Evolutionary conservation across 106 monocot species (phyloP), one percentile per base, ranked within the genome.

Genomic region (Triglochin maritima): DNA sequence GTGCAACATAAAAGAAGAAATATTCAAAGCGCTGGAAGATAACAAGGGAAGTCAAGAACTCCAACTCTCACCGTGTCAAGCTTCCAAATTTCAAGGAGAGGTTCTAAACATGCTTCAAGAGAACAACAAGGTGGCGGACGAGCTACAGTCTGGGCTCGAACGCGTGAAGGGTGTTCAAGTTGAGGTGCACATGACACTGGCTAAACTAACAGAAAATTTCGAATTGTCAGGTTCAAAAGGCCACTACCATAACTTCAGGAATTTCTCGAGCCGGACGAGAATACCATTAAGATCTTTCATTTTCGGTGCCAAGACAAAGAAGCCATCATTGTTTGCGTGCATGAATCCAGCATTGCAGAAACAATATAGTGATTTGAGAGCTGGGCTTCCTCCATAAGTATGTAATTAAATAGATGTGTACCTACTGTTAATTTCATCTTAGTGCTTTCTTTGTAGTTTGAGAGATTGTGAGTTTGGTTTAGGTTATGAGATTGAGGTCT

Each of bases 1-100:
- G 7, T 69, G 63, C 56, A 76, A 60, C 49, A 79, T 90, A 51
- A 79, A 90, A 54, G 85, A 87, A 13, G 89, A 90, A 67, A 85
- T 94, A 62, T 66, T 81, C 13, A 73, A 7, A 59, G 78, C 71
- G 47, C 67, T 78, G 44, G 65, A 71, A 53, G 59, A 64, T 43
- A 62, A 67, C 64, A n/a, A 61, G 43, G 80, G 75, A 62, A 61
- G 15, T 14, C 71, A 81, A 17, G 72, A 57, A 46, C 62, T 60
- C 5, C 61, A 75, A n/a, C 79, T 93, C 49, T 75, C 83, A 47
- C 78, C 86, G 8, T 84, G 82, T 64, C 80, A 86, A 47, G 94
- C 84, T 55, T 89, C 86, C 51, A 94, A 82, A 47, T 87, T 87
- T 42, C 80, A 84, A 51, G 89, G 94, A 0, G 89, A 89, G 78